Evolutionary conservation across 495 filamentous ascomycete species (phyloP), one percentile per base, ranked within the genome.

Genomic region (Neurospora intermedia): DNA sequence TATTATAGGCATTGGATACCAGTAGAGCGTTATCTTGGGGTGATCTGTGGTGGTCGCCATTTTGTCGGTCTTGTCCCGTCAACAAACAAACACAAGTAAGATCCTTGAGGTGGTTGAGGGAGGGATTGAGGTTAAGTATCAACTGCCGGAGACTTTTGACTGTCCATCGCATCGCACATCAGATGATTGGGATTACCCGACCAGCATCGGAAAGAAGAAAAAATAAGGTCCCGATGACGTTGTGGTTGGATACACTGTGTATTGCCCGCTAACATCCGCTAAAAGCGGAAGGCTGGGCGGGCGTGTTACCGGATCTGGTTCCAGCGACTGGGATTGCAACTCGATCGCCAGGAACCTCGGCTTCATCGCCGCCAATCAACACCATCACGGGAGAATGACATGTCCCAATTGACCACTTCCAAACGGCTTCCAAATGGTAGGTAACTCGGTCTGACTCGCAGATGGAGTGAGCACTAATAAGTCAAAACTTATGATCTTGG

Each of bases 1-100:
- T 38, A 38, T 4, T 38, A 6, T 38, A 6, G 35, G 6, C 35
- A 38, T n/a, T n/a, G n/a, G n/a, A n/a, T 38, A 72, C 71, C 71
- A 72, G 59, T 72, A 72, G 71, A 72, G 43, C 39, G 48, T 72
- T 40, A 72, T 72, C 59, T 72, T 72, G 27, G 70, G 70, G 18
- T 72, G 70, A 0, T 66, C 20, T 7, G 46, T 72, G 16, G 35
- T 72, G 70, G 43, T 27, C 27, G 70, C 70, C 70, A 66, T 72
- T 35, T 69, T 66, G 54, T 35, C 15, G 13, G 27, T 62, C 6
- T 62, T 16, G 72, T 73, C 20, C 20, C 15, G 15, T 35, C 6
- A 35, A 62, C 13, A 59, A 54, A n/a, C n/a, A n/a, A 0, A 27
- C 23, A 31, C 23, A 59, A 31, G 27, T 1, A 2, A 1, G 6